Base-by-base conservation (phyloP, 345 rosid genomes). In the Gossypium thurberi region DNA sequence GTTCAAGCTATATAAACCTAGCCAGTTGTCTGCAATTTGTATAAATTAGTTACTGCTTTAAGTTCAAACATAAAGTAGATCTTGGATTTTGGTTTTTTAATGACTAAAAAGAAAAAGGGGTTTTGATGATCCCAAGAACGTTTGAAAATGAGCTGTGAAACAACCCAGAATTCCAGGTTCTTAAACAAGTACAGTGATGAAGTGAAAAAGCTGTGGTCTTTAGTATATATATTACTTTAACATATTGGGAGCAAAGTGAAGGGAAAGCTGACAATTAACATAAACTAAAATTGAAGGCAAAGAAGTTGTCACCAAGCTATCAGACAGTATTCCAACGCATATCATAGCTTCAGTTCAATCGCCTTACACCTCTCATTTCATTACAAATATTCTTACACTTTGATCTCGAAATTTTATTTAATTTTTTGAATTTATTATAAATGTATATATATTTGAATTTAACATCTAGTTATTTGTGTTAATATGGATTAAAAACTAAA, bases 91-190 rank as follows among this genome's bases (percentile, higher is more conserved):
- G 13, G 13, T 51, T 44, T 20, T 43, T 47, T 0, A 47, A 26
- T 47, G 40, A 18, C 13, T 47, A 13, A 13, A 13, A 46, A 25
- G 47, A 42, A 23, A 44, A 20, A 23, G 9, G 9, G 21, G 21
- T 52, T 46, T 65, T 66, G 70, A 48, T 26, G 59, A 50, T 68
- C 46, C 59, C 72, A 26, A 68, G 4, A 68, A 25, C 43, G 50
- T 57, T 48, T 68, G 40, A 28, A 68, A 26, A 17, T 68, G 23
- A 68, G 59, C 5, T 68, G 25, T 50, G 25, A 8, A 67, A 48
- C 20, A 25, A 47, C 26, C 28, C 55, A 15, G 18, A 6, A 44
- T 40, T 42, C 14, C 14, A 46, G 21, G 8, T 48, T 37, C 58
- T 13, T 8, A 23, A 8, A 26, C 0, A 48, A 68, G 23, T 68